Evolutionary conservation across 75 land plant genomes (phyloP).

Genomic region (Picea sitchensis): DNA sequence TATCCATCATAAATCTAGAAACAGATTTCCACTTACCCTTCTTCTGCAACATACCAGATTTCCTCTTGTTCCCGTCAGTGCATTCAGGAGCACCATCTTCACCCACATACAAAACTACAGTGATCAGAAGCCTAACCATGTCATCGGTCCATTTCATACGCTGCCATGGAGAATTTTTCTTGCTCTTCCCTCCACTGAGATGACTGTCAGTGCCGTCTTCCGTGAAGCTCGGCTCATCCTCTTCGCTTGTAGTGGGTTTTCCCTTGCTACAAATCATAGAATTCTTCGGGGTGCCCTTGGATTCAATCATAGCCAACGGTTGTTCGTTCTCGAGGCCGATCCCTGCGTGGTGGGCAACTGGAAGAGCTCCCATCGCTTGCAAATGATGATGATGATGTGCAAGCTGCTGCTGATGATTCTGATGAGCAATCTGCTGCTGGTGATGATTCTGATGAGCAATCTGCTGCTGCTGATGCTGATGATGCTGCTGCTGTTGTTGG

Average conservation of each 20-base stretch:
- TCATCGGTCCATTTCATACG: constrained; percentile 74
- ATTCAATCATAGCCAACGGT: not conserved
- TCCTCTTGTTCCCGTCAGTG: constrained; percentile 25
- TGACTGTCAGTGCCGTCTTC: constrained; percentile 17
- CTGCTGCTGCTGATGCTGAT: constrained; percentile 1
- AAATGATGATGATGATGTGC: not conserved
- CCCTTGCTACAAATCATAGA: not conserved
- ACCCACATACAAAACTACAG: constrained; percentile 42
- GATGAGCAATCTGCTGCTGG: not conserved
- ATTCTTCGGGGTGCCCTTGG: not conserved
- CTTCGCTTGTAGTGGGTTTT: constrained; percentile 16
- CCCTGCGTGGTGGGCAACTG: not conserved
- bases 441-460: not conserved
- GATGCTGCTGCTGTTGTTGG: not conserved
- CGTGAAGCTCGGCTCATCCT: constrained; percentile 14
- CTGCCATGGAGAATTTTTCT: constrained; percentile 62
- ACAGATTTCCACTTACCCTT: constrained; percentile 82
- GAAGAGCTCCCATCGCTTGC: not conserved
- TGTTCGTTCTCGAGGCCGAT: not conserved
- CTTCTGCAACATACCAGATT: constrained; percentile 48
- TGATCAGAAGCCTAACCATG: constrained; percentile 60
- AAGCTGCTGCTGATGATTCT: not conserved
- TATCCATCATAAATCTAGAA: constrained; percentile 51
- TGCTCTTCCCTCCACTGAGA: constrained; percentile 24
- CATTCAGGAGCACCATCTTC: constrained; percentile 19